Conservation (phyloP, 1,139 yeast genomes). For the Groenewaldozyma auringiensis region DNA sequence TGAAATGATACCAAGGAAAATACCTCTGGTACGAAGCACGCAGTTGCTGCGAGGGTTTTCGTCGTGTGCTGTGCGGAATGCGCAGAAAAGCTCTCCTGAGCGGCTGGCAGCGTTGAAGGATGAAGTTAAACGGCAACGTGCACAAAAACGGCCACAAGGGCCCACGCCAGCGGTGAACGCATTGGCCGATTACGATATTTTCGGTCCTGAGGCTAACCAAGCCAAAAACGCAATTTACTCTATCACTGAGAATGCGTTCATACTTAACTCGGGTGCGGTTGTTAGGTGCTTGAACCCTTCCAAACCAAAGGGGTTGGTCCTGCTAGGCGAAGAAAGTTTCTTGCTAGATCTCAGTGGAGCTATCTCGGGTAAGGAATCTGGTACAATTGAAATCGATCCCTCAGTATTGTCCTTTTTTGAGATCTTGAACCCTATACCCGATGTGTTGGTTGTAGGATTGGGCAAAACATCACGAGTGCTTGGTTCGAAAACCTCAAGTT, state of each 20-base stretch:
- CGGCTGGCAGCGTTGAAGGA: neutral
- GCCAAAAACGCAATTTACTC: slow-evolving; percentile 38
- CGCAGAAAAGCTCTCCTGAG: neutral
- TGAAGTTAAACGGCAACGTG: neutral
- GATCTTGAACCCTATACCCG: slow-evolving; percentile 69
- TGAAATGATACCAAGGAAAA: neutral
- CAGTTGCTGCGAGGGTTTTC: neutral
- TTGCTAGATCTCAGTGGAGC: slow-evolving; percentile 44
- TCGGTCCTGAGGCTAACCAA: slow-evolving; percentile 25
- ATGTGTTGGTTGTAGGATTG: slow-evolving; percentile 61
- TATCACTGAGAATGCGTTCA: slow-evolving; percentile 39
- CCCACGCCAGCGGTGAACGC: slow-evolving; percentile 19
- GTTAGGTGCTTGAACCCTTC: slow-evolving; percentile 42
- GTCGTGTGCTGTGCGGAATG: neutral
- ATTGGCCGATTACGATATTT: slow-evolving; percentile 27
- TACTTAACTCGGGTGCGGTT: slow-evolving; percentile 39
- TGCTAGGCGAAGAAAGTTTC: slow-evolving; percentile 56
- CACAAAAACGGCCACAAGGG: neutral
- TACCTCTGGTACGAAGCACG: neutral
- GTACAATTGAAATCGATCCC: slow-evolving; percentile 32
- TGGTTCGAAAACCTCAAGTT: slow-evolving; percentile 44
- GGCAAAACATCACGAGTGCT: slow-evolving; percentile 59
- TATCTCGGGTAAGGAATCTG: slow-evolving; percentile 28
- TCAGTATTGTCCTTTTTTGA: slow-evolving; percentile 44
- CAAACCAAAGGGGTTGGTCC: slow-evolving; percentile 47